Percentiles rank a stretch among this genome's conserved stretches.
These are phyloP conservation scores for Fraxinus albicans DNA, from an alignment of 305 asterid genomes.

Conservation along the genomic window DNA sequence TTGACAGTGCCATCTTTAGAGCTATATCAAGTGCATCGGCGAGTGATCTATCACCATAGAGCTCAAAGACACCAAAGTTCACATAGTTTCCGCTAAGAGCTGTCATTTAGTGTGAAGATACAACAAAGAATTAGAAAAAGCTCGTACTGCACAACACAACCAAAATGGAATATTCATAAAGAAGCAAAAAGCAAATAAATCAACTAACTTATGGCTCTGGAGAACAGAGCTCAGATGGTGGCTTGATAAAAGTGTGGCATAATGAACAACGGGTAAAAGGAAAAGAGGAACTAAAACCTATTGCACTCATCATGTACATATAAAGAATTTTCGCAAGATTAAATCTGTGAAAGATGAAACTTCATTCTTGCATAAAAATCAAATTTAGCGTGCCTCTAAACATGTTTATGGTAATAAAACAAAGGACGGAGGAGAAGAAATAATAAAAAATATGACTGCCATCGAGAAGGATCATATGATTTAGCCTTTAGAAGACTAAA, in stretches of 20 bases:
- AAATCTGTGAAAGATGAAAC: not conserved
- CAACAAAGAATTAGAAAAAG: not conserved
- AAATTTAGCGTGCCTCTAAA: conserved; percentile 3
- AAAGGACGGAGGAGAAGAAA: not conserved
- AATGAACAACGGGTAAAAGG: not conserved
- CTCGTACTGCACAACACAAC: conserved; percentile 15
- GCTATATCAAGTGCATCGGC: conserved; percentile 93
- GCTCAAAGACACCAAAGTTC: conserved; percentile 97
- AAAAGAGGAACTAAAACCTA: not conserved
- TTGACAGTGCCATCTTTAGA: conserved; percentile 77
- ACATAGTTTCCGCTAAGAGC: conserved; percentile 95
- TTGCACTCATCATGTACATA: not conserved
- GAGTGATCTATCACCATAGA: conserved; percentile 98
- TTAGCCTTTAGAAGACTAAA: conserved; percentile 2
- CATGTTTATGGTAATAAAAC: not conserved
- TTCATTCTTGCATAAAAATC: not conserved
- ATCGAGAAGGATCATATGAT: conserved; percentile 2
- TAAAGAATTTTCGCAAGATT: not conserved
- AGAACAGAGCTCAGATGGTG: not conserved
- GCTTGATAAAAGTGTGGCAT: not conserved
- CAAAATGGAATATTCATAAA: not conserved
- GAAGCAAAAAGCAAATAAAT: not conserved
- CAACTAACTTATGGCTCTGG: not conserved
- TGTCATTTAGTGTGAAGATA: conserved; percentile 33
- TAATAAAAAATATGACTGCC: not conserved